Conservation (phyloP, 805 yeast genomes). For the Pichia thaimueangensis region DNA sequence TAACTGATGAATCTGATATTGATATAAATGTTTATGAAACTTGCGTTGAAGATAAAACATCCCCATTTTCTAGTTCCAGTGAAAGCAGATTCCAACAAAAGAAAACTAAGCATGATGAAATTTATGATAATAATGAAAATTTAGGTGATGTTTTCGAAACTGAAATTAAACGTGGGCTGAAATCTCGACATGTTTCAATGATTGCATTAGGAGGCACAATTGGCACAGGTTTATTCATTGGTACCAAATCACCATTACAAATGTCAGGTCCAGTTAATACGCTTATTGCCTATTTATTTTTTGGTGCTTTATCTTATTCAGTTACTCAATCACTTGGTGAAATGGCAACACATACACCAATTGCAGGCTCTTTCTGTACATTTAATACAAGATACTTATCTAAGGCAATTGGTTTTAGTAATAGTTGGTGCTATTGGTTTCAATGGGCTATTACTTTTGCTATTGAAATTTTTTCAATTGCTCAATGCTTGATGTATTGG, state of each 20-base stretch:
- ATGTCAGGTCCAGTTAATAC: conserved; percentile 66
- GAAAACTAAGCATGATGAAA: too few species aligned
- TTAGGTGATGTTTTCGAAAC: conserved; percentile 15
- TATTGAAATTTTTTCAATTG: conserved; percentile 63
- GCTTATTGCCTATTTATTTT: conserved; percentile 56
- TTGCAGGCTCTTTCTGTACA: conserved; percentile 61
- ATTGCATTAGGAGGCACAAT: conserved; percentile 76
- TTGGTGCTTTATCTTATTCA: conserved; percentile 57
- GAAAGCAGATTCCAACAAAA: too few species aligned
- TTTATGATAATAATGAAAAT: neutral
- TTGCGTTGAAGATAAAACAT: too few species aligned
- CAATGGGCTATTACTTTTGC: conserved; percentile 76
- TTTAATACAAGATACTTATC: conserved; percentile 61
- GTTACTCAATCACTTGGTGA: conserved; percentile 73
- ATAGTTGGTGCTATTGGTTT: conserved; percentile 71
- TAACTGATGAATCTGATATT: too few species aligned
- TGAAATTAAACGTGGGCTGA: conserved; percentile 43
- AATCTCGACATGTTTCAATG: conserved; percentile 67
- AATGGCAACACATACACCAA: conserved; percentile 74
- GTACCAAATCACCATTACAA: conserved; percentile 48
- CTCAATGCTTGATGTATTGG: conserved; percentile 62
- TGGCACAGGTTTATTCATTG: conserved; percentile 72
- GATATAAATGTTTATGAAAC: too few species aligned
- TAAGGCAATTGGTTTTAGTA: conserved; percentile 67
- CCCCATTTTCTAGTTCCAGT: too few species aligned